These are phyloP conservation scores for Aspergillus clavatus DNA, from an alignment of 2,329 filamentous ascomycete species.

Conservation along the genomic window DNA sequence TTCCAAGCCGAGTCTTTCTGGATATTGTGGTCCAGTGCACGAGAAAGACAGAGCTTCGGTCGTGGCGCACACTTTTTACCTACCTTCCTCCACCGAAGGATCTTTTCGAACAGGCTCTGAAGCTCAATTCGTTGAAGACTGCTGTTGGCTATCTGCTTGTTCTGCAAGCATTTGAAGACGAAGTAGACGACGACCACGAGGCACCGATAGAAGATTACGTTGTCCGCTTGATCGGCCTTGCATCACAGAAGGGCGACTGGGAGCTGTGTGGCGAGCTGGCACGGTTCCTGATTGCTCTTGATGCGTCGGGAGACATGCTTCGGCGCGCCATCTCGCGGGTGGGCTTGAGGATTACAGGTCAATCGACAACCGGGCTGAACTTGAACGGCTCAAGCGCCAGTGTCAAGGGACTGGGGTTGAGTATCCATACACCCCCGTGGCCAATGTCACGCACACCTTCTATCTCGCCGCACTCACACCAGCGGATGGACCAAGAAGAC, in stretches of 20 bases:
- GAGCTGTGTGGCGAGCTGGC: conserved; percentile 93
- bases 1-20: conserved; percentile 68
- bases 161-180: conserved; percentile 69
- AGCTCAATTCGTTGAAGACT: conserved; percentile 82
- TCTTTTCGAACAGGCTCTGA: conserved; percentile 87
- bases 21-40: conserved; percentile 97
- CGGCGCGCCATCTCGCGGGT: conserved; percentile 42
- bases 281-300: conserved; percentile 88
- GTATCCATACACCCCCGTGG: conserved; percentile 29
- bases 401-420: conserved; percentile 33
- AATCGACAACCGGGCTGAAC: conserved; percentile 14
- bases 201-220: conserved; percentile 56
- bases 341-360: conserved; percentile 24
- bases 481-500: neutral
- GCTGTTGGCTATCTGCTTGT: conserved; percentile 95
- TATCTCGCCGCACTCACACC: conserved; percentile 15
- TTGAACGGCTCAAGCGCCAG: conserved; percentile 23
- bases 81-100: conserved; percentile 86
- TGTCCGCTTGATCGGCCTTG: conserved; percentile 72
- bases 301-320: conserved; percentile 77
- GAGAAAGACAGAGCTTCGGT: conserved; percentile 90
- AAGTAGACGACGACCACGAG: conserved; percentile 39
- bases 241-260: conserved; percentile 84
- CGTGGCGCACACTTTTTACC: conserved; percentile 89
- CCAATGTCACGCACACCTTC: conserved; percentile 30